These are phyloP conservation scores for Vitis vinifera DNA, from an alignment of 164 flowering plant genomes.

Conservation along the genomic window DNA sequence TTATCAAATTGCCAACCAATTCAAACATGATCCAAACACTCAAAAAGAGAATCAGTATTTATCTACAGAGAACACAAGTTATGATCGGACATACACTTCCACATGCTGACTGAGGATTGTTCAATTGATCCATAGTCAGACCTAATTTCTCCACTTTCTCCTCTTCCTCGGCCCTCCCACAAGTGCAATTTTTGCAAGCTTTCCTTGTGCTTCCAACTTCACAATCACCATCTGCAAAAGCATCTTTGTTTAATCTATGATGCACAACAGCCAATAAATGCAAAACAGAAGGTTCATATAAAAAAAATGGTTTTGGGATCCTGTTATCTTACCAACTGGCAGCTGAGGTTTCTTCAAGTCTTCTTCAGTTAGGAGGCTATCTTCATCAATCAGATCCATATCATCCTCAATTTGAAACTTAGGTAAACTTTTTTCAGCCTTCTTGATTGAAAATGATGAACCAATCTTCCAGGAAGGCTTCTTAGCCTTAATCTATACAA, in stretches of 20 bases:
- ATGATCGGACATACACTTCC: slow-evolving; percentile 70
- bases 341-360: slow-evolving; percentile 87
- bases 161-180: slow-evolving; percentile 94
- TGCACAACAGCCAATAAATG: not conserved
- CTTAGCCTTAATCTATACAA: slow-evolving; percentile 56
- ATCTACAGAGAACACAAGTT: slow-evolving; percentile 2
- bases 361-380: slow-evolving; percentile 85
- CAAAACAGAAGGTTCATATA: not conserved
- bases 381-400: slow-evolving; percentile 91
- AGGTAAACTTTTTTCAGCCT: slow-evolving; percentile 44
- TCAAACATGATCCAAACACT: too few species aligned
- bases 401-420: slow-evolving; percentile 78
- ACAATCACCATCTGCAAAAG: slow-evolving; percentile 72
- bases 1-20: too few species aligned
- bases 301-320: not conserved
- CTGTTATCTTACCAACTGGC: slow-evolving; percentile 48
- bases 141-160: slow-evolving; percentile 68
- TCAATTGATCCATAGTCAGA: slow-evolving; percentile 64
- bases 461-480: slow-evolving; percentile 93
- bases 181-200: slow-evolving; percentile 96
- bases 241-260: not conserved
- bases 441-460: slow-evolving; percentile 83
- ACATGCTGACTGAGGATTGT: slow-evolving; percentile 93
- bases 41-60: too few species aligned
- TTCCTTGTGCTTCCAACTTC: slow-evolving; percentile 89